Percentiles rank a stretch among this genome's conserved stretches.
Evolutionary conservation across 345 rosid species (phyloP).

Genomic region (Syzygium oleosum): DNA sequence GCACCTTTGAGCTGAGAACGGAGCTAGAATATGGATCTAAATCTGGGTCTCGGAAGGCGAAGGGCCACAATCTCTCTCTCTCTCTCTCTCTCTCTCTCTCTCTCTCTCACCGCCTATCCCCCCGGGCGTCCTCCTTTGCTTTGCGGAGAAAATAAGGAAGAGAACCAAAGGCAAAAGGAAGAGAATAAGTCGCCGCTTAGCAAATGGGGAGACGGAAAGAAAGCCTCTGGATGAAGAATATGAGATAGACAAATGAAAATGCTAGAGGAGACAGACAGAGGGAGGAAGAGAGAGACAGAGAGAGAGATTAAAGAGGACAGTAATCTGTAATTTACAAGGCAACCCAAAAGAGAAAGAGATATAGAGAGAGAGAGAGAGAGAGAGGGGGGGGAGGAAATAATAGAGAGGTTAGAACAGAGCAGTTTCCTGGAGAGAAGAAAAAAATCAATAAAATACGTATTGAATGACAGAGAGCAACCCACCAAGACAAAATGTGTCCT

Average conservation of each 20-base stretch:
- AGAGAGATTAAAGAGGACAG: constrained; percentile 8
- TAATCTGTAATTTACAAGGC: constrained; percentile 10
- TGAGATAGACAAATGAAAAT: constrained; percentile 7
- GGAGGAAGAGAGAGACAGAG: background rate
- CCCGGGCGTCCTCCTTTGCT: background rate
- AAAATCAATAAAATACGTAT: background rate
- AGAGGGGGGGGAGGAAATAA: background rate
- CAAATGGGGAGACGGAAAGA: background rate
- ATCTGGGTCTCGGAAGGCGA: constrained; percentile 6
- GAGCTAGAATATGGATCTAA: constrained; percentile 12
- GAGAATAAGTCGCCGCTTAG: background rate
- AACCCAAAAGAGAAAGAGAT: constrained; percentile 9
- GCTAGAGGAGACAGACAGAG: background rate
- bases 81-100: too few relatives aligned
- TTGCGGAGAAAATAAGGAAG: background rate
- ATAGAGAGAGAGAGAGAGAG: background rate
- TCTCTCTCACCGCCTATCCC: background rate
- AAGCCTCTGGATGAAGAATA: constrained; percentile 7
- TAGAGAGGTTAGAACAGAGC: background rate
- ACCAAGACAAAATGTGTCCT: background rate
- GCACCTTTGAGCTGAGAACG: constrained; percentile 17
- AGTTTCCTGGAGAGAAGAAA: background rate
- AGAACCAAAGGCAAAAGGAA: background rate
- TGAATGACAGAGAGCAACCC: background rate
- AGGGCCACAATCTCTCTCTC: background rate